Evolutionary conservation across 768 basidiomycete species (phyloP), one percentile per base, ranked within the genome.

Genomic region (Omphalotus guepiniiformis): DNA sequence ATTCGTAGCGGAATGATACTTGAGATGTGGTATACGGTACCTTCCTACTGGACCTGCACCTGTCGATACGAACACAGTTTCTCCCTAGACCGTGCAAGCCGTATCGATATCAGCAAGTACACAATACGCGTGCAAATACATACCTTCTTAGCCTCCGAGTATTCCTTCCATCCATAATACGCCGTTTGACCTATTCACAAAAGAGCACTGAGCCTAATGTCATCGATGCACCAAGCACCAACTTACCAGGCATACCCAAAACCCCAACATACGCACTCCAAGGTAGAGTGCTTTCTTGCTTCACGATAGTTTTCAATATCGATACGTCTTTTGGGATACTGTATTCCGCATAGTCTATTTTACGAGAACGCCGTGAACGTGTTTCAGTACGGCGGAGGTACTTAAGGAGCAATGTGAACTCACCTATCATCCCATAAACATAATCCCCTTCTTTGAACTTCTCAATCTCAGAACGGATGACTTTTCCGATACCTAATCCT

Each of bases 41-140:
- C 70, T 68, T 46, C 79, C 79, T 6, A 82, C 79, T 15, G 74
- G 59, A 13, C 69, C 71, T 43, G 69, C 66, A 0, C 68, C 78
- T 4, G 74, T 64, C 1, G 64, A 66, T 13, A 82, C 68, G 50
- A 78, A 82, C 15, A 67, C 73, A 1, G 65, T 68, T 49, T 81
- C 75, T 6, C 79, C 79, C 67, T 73, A 35, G 13, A 21, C 18
- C n/a, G 16, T 9, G 9, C 7, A 15, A 16, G 13, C n/a, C 36
- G 21, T 34, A 23, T n/a, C 18, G 18, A 7, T 6, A 11, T 13
- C 22, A 12, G 2, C 2, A 6, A 39, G 26, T 12, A 32, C 9
- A 18, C 12, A 16, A 9, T 13, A 7, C 16, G 7, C 5, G 6
- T 23, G 16, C n/a, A 21, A 15, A 16, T 57, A 58, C 69, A 65